Evolutionary conservation across 2,329 filamentous ascomycete species (phyloP), one percentile per base, ranked within the genome.

Genomic region (Arthrobotrys entomopaga): DNA sequence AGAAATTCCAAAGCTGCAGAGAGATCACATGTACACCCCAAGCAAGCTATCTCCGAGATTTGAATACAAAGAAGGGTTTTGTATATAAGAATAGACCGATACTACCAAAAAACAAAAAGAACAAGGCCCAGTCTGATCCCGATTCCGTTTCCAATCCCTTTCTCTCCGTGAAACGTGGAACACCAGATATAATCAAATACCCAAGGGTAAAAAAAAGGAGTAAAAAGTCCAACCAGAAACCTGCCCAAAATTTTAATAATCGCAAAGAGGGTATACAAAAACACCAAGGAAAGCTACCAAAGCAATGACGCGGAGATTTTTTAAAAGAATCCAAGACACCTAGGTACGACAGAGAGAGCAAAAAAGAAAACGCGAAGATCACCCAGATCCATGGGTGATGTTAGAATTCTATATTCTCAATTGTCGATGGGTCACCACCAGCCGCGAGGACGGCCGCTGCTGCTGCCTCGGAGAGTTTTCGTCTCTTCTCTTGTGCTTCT

Each of bases 401-500:
- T 67, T 48, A 67, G 16, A 74, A 74, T 22, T 76, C 77, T 40
- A 78, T 77, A 38, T 77, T 70, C 34, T 76, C 76, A 26, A 78
- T 69, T 49, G 66, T 65, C 26, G 75, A 77, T n/a, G 76, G 83
- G 77, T 93, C 89, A 1, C 90, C 91, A 0, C 91, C 91, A 0
- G 88, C 90, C 10, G 89, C 90, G 65, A 87, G 84, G 0, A 93
- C 87, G 7, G 89, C 90, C 81, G 87, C 87, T 76, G 90, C 82
- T 29, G 90, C 89, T 6, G 88, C 88, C 81, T 91, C 87, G 79
- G 86, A 89, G 65, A 93, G 80, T 80, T 86, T 85, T 77, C 89
- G 83, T 78, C 91, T 85, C 82, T 90, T 89, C 79, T 97, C 94
- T 61, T 87, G 85, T 1, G 92, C 92, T 83, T 97, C 94, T 81